phyloP scores from a whole-genome alignment of 2,329 filamentous ascomycete species.

The Exophiala xenobiotica region DNA sequence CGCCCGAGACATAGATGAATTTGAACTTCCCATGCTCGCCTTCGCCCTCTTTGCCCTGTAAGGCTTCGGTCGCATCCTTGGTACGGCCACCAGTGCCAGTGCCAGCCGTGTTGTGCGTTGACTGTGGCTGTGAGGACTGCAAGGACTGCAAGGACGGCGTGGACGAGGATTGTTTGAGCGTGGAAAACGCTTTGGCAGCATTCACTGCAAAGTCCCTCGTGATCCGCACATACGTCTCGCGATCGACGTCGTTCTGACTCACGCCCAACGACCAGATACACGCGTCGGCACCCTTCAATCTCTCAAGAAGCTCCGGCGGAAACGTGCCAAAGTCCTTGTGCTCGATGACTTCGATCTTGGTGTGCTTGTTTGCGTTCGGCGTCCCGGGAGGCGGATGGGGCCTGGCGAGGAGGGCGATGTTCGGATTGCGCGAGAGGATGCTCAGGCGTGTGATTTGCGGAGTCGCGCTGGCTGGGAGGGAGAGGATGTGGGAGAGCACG shows the following conservation, averaged over 20 bases:
- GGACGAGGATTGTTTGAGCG: too few relatives aligned
- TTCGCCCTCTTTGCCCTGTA: neutral
- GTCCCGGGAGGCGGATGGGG: constrained; percentile 63
- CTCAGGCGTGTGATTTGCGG: constrained; percentile 60
- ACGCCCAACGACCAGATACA: constrained; percentile 75
- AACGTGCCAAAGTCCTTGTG: constrained; percentile 68
- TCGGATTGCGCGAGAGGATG: constrained; percentile 60
- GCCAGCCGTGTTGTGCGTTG: too few relatives aligned
- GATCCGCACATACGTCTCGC: constrained; percentile 67
- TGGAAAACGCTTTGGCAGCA: constrained; percentile 61
- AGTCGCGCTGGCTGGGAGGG: constrained; percentile 34
- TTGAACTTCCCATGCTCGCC: constrained; percentile 15
- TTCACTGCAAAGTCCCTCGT: constrained; percentile 65
- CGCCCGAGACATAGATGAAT: constrained; percentile 56
- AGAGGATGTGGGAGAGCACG: constrained; percentile 63
- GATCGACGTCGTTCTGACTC: constrained; percentile 58
- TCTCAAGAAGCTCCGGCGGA: constrained; percentile 54
- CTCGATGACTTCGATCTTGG: constrained; percentile 64
- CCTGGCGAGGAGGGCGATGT: constrained; percentile 21
- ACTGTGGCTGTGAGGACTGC: too few relatives aligned
- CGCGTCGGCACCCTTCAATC: constrained; percentile 64
- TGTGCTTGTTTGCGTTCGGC: constrained; percentile 48
- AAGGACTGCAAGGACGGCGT: too few relatives aligned
- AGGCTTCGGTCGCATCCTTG: too few relatives aligned
- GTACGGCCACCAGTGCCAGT: too few relatives aligned